Conservation (phyloP, 2,329 filamentous ascomycete genomes). For the Colletotrichum australisinense region DNA sequence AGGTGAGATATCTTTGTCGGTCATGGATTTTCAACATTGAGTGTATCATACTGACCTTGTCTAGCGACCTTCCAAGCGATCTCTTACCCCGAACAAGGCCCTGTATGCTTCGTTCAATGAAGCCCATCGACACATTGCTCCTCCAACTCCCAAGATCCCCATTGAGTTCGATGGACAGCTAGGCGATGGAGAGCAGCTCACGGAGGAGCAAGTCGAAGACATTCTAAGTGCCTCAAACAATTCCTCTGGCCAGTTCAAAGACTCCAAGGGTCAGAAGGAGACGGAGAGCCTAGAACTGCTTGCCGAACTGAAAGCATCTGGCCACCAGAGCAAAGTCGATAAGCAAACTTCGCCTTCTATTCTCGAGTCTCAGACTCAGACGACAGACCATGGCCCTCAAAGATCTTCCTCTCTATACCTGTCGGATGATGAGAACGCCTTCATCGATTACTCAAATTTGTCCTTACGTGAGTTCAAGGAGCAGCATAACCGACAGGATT, state of each 20-base stretch:
- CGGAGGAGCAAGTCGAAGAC: conserved; percentile 24
- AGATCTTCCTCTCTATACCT: neutral
- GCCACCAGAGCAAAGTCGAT: neutral
- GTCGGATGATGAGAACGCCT: conserved; percentile 17
- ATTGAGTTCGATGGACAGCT: conserved; percentile 7
- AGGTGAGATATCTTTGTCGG: neutral
- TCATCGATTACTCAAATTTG: conserved; percentile 11
- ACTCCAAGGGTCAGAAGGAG: neutral
- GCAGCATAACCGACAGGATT: neutral
- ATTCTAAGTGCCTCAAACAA: conserved; percentile 9
- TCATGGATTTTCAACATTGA: neutral
- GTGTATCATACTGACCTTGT: neutral
- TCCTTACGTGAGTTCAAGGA: neutral
- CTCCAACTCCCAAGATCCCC: conserved; percentile 2
- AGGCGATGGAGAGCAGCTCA: neutral
- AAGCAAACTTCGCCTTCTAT: neutral
- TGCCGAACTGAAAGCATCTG: neutral
- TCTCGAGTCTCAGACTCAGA: conserved; percentile 1
- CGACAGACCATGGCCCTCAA: neutral
- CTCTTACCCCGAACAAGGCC: conserved; percentile 30
- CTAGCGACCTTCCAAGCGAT: conserved; percentile 26
- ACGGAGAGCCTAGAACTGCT: neutral
- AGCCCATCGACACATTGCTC: conserved; percentile 33
- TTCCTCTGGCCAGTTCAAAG: neutral
- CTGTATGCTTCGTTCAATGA: conserved; percentile 32